Evolutionary conservation across 495 filamentous ascomycete genomes (phyloP).

Genomic region (Cercophora samala): DNA sequence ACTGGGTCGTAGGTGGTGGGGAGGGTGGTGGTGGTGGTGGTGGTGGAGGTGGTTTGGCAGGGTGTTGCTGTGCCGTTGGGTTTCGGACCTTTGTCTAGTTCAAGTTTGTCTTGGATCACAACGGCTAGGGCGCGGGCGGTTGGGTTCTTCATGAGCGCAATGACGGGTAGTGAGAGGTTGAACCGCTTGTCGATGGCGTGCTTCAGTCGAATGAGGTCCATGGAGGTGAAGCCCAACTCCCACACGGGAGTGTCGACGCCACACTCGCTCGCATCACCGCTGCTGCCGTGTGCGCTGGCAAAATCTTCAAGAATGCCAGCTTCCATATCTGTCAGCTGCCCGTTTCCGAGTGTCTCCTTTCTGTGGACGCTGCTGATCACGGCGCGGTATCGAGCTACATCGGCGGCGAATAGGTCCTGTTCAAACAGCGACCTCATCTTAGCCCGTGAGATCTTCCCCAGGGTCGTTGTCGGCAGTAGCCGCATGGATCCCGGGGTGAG

Average conservation of each 20-base stretch:
- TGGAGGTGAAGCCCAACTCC: constrained; percentile 44
- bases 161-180: constrained; percentile 37
- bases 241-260: constrained; percentile 38
- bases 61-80: no score
- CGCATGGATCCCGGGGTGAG: not conserved
- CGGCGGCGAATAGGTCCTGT: constrained; percentile 21
- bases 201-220: constrained; percentile 42
- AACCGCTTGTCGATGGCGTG: constrained; percentile 22
- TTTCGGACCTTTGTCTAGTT: no score
- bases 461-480: constrained; percentile 31
- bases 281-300: not conserved
- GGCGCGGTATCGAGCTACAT: constrained; percentile 1
- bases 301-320: not conserved
- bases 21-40: no score
- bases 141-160: constrained; percentile 42
- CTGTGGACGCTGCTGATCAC: not conserved
- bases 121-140: constrained; percentile 22
- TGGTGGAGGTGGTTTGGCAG: no score
- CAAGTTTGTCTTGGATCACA: not conserved
- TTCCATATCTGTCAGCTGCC: no score
- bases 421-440: constrained; percentile 37
- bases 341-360: no score
- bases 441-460: constrained; percentile 48
- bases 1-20: no score
- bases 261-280: not conserved